Evolutionary conservation across 2,329 filamentous ascomycete species (phyloP).

Genomic region (Trichoderma afroharzianum): DNA sequence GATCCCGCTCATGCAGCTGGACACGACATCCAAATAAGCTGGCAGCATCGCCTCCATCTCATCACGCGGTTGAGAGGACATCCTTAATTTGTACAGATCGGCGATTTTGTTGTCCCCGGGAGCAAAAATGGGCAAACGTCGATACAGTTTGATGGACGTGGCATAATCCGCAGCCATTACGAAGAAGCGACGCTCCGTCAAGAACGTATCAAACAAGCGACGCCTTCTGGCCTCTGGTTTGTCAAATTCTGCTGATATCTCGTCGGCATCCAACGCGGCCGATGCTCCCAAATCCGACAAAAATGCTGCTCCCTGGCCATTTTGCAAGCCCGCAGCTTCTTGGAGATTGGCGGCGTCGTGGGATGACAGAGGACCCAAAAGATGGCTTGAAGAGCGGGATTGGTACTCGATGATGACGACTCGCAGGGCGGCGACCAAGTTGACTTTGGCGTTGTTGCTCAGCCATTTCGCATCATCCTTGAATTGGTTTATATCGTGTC

Average conservation of each 20-base stretch:
- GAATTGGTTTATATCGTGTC: slow-evolving; percentile 72
- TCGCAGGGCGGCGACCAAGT: slow-evolving; percentile 77
- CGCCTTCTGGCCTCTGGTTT: slow-evolving; percentile 58
- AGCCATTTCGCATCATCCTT: slow-evolving; percentile 86
- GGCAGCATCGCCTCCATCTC: slow-evolving; percentile 45
- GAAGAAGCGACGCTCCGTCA: slow-evolving; percentile 67
- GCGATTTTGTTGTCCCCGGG: slow-evolving; percentile 27
- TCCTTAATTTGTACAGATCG: slow-evolving; percentile 30
- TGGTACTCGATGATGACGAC: slow-evolving; percentile 82
- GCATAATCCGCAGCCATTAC: slow-evolving; percentile 59
- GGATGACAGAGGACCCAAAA: slow-evolving; percentile 68
- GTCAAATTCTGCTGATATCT: slow-evolving; percentile 57
- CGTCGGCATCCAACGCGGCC: slow-evolving; percentile 48
- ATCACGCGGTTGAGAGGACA: slow-evolving; percentile 28
- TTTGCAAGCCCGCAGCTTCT: slow-evolving; percentile 66
- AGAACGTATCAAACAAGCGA: slow-evolving; percentile 67
- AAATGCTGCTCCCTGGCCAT: slow-evolving; percentile 55
- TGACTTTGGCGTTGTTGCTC: slow-evolving; percentile 71
- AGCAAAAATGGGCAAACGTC: slow-evolving; percentile 35
- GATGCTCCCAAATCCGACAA: slow-evolving; percentile 49
- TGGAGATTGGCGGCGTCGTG: slow-evolving; percentile 75
- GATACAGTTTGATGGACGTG: slow-evolving; percentile 46
- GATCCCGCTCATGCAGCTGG: slow-evolving; percentile 47
- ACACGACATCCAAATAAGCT: slow-evolving; percentile 46
- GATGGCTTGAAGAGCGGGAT: slow-evolving; percentile 66